Base-by-base conservation (phyloP, 257 asterid species). In the Penstemon eatonii region DNA sequence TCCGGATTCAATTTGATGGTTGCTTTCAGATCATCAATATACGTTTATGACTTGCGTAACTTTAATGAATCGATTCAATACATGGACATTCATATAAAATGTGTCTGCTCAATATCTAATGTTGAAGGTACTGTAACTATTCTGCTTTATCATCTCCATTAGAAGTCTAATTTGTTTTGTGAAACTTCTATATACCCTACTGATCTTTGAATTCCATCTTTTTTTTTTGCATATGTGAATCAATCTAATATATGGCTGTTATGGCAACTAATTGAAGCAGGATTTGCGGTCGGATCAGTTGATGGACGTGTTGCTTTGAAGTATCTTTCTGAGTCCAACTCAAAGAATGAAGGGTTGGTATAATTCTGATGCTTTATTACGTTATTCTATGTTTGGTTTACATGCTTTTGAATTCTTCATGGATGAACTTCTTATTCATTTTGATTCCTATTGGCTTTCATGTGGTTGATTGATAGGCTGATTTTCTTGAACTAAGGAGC, bases 251-350 rank as follows among this genome's bases (percentile, higher is more conserved):
- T 46, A 51, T 70, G 75, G 69, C 63, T 25, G 33, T 25, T 25
- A 25, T 25, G 33, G 33, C 33, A 25, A 49, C 67, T 63, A 19
- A 47, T 57, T 78, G 19, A 38, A 85, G 85, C 87, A 94, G 97
- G 95, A 61, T 87, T 84, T 77, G 78, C 75, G 66, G 89, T 81
- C 45, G 99, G 97, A 77, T 94, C 96, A 73, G 67, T 69, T 50
- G 97, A 91, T 69, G 99, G 99, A 54, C 83, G 90, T 56, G 96
- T 91, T 75, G 81, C 92, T 68, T 71, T 91, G 81, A 81, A 81
- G 76, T 86, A 85, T 81, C 60, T 78, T 60, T 68, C 52, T 61
- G 62, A 73, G 71, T 80, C 90, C 68, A 75, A 64, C 74, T 62
- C 78, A 8, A 55, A 55, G 56, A 81, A 73, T 53, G 76, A 79